Percentiles rank a stretch among this genome's conserved stretches.
These are phyloP conservation scores for Fusarium incarnatum DNA, from an alignment of 2,329 filamentous ascomycete species.

Conservation along the genomic window DNA sequence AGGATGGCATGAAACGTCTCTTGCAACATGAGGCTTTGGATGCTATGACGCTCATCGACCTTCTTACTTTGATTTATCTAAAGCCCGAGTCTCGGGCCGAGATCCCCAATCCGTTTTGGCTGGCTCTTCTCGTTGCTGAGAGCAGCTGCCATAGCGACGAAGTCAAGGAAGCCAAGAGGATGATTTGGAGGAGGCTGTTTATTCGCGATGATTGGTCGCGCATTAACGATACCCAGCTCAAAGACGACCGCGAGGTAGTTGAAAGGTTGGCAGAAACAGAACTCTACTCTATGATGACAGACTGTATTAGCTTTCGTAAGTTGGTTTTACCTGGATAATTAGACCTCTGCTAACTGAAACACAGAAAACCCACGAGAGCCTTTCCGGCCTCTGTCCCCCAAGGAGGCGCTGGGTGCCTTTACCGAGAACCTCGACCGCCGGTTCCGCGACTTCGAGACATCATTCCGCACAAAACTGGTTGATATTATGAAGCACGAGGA, in stretches of 20 bases:
- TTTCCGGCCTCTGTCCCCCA: slow-evolving; percentile 62
- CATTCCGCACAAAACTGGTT: slow-evolving; percentile 73
- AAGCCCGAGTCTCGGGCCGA: slow-evolving; percentile 62
- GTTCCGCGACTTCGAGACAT: slow-evolving; percentile 69
- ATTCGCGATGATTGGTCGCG: slow-evolving; percentile 86
- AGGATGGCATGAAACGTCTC: slow-evolving; percentile 75
- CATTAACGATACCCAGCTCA: slow-evolving; percentile 81
- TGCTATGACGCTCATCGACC: slow-evolving; percentile 73
- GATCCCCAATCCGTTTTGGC: slow-evolving; percentile 77
- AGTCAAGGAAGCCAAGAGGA: slow-evolving; percentile 67
- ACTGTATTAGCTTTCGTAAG: slow-evolving; percentile 74
- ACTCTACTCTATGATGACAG: slow-evolving; percentile 74
- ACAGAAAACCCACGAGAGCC: slow-evolving; percentile 57
- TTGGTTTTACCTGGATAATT: slow-evolving; percentile 26
- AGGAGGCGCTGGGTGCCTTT: slow-evolving; percentile 69
- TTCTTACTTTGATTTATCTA: slow-evolving; percentile 78
- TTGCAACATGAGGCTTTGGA: slow-evolving; percentile 79
- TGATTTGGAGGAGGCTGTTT: slow-evolving; percentile 89
- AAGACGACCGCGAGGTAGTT: slow-evolving; percentile 76
- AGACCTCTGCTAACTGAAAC: slow-evolving; percentile 45
- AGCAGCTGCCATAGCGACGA: slow-evolving; percentile 66
- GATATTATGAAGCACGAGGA: slow-evolving; percentile 81
- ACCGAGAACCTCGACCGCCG: slow-evolving; percentile 71
- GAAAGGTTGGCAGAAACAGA: slow-evolving; percentile 72
- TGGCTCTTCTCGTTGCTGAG: slow-evolving; percentile 73